phyloP scores from a whole-genome alignment of 1,284 basidiomycete genomes.

The Ceratorhiza oryzae-sativae region DNA sequence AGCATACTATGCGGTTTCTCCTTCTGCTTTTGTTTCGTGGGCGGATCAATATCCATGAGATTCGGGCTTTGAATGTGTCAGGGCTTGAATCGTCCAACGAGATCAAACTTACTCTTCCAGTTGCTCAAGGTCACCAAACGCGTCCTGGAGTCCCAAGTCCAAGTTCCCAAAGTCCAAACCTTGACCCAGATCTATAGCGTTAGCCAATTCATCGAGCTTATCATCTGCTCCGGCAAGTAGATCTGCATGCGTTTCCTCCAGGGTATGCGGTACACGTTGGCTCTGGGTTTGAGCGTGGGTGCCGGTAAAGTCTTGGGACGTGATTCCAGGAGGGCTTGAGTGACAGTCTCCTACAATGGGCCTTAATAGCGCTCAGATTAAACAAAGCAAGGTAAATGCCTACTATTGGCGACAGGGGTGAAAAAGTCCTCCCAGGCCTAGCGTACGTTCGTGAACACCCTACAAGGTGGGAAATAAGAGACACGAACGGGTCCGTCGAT shows the following conservation, averaged over 20 bases:
- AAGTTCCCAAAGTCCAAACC: slow-evolving; percentile 62
- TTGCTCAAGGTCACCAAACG: slow-evolving; percentile 32
- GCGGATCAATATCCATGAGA: background rate
- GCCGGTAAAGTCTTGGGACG: slow-evolving; percentile 26
- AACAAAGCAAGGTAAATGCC: slow-evolving; percentile 52
- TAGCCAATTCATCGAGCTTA: slow-evolving; percentile 50
- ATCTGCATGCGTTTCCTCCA: slow-evolving; percentile 71
- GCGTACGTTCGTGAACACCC: background rate
- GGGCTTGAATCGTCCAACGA: background rate
- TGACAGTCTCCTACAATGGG: slow-evolving; percentile 11
- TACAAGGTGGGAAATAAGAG: background rate
- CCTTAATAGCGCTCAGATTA: background rate
- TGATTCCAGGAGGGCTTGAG: slow-evolving; percentile 22
- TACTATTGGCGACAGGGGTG: slow-evolving; percentile 52
- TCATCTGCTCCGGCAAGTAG: slow-evolving; percentile 49
- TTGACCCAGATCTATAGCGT: slow-evolving; percentile 44
- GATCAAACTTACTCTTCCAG: slow-evolving; percentile 16
- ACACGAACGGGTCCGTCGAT: slow-evolving; percentile 70
- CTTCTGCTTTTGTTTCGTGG: slow-evolving; percentile 13
- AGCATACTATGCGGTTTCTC: background rate
- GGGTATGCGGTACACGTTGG: slow-evolving; percentile 60
- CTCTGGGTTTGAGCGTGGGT: slow-evolving; percentile 46
- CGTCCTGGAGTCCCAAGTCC: slow-evolving; percentile 39
- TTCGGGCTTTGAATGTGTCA: background rate
- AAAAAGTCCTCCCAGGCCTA: slow-evolving; percentile 43